phyloP scores from a whole-genome alignment of 352 stramenopile genomes.

The Globisporangium carolinianum region DNA sequence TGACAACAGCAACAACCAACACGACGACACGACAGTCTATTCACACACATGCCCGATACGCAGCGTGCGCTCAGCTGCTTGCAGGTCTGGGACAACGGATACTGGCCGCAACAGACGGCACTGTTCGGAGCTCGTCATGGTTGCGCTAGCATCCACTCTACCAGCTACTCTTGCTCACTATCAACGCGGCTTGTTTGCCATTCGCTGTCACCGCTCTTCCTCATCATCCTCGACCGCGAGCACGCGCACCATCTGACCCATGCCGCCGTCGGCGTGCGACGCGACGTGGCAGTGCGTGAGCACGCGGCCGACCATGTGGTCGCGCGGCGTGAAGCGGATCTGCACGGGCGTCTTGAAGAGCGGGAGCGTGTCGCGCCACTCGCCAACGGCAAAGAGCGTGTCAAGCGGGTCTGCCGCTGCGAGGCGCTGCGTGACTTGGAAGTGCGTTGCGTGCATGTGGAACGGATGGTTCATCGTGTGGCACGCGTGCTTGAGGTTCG shows the following conservation, averaged over 20 bases:
- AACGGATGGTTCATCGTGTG: constrained; percentile 75
- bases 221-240: constrained; percentile 5
- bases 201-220: not conserved
- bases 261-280: constrained; percentile 60
- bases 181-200: no score
- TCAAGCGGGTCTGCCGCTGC: constrained; percentile 38
- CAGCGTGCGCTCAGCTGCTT: no score
- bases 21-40: no score
- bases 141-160: no score
- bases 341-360: constrained; percentile 54
- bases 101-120: no score
- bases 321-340: constrained; percentile 58
- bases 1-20: no score
- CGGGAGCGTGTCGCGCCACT: constrained; percentile 76
- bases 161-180: no score
- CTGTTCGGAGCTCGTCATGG: no score
- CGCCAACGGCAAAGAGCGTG: constrained; percentile 47
- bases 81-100: no score
- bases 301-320: constrained; percentile 59
- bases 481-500: constrained; percentile 24
- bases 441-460: constrained; percentile 75
- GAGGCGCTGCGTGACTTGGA: constrained; percentile 50
- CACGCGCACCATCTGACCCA: constrained; percentile 68
- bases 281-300: constrained; percentile 75
- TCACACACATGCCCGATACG: no score